Conservation (phyloP, 768 basidiomycete genomes). For the Auricularia cornea region DNA sequence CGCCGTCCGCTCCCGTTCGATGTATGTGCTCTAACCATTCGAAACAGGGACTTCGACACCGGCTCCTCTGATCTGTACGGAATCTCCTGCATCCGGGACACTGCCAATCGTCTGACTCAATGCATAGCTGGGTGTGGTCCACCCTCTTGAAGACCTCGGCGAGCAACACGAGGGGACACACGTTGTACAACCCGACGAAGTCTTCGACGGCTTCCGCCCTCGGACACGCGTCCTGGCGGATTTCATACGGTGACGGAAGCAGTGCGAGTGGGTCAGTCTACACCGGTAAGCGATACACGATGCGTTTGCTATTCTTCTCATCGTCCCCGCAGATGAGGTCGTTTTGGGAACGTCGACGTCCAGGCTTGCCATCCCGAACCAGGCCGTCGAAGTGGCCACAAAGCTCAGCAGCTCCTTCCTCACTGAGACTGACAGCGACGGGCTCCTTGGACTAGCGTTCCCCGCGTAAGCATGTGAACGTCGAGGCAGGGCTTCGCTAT, state of each 20-base stretch:
- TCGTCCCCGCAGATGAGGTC: background rate
- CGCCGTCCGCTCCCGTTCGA: slow-evolving; percentile 3
- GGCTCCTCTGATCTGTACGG: slow-evolving; percentile 5
- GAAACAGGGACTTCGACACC: background rate
- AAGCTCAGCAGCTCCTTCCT: slow-evolving; percentile 28
- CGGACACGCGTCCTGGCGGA: slow-evolving; percentile 14
- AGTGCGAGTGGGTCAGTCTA: slow-evolving; percentile 5
- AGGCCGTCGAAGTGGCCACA: slow-evolving; percentile 31
- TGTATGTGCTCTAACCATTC: background rate
- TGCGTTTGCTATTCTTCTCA: too few species aligned
- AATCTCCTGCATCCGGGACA: background rate
- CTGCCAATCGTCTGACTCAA: background rate
- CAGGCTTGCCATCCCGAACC: slow-evolving; percentile 22
- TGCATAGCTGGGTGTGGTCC: slow-evolving; percentile 2
- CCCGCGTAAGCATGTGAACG: slow-evolving; percentile 12
- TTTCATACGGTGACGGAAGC: slow-evolving; percentile 10
- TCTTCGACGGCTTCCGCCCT: slow-evolving; percentile 16
- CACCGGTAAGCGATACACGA: background rate
- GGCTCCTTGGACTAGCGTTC: slow-evolving; percentile 31
- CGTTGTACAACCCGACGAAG: slow-evolving; percentile 17
- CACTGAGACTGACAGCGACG: slow-evolving; percentile 27
- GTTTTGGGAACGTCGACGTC: background rate
- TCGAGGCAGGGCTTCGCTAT: background rate
- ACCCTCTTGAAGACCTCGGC: background rate
- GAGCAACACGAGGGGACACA: background rate